Evolutionary conservation across 768 basidiomycete genomes (phyloP), one percentile per base, ranked within the genome.

Genomic region (Suillus subluteus): DNA sequence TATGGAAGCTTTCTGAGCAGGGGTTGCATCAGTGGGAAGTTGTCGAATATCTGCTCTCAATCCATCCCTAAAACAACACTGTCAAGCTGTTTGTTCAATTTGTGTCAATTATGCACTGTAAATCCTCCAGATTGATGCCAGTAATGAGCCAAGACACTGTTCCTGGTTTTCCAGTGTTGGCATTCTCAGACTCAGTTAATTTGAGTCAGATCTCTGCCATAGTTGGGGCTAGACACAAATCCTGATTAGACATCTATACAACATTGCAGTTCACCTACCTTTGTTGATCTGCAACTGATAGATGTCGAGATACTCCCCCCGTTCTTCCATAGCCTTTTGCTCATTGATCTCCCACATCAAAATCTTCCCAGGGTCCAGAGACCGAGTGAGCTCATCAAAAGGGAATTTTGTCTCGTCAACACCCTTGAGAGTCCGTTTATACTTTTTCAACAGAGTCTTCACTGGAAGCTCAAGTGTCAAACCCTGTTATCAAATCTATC

Each of bases 251-350:
- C 18, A 1, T 55, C 16, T 32, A 40, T 30, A 26, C 26, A 26
- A 55, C 9, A 16, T 18, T 7, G 15, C 6, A 59, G 6, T 11
- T 48, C n/a, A 48, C 38, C 26, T 26, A 66, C 66, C 62, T 63
- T 63, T 66, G 46, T 62, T 50, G 13, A 66, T 63, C 54, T 62
- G 18, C 18, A 66, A 35, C 46, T 37, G 26, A 30, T 66, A 62
- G 13, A 63, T 54, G 16, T 66, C 40, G 21, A 66, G 40, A n/a
- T 62, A 50, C 26, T 66, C 41, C 12, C 52, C 62, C 4, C 52
- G 4, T 23, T 66, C 4, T 30, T 62, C 21, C 18, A 40, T 12
- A 1, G 62, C 65, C 23, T 32, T 38, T 55, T 15, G 2, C 8
- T 55, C 48, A 63, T 63, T 48, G 4, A 21, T 38, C 18, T 55